Base-by-base conservation (phyloP, 2,329 filamentous ascomycete species). In the Talaromyces sp. region DNA sequence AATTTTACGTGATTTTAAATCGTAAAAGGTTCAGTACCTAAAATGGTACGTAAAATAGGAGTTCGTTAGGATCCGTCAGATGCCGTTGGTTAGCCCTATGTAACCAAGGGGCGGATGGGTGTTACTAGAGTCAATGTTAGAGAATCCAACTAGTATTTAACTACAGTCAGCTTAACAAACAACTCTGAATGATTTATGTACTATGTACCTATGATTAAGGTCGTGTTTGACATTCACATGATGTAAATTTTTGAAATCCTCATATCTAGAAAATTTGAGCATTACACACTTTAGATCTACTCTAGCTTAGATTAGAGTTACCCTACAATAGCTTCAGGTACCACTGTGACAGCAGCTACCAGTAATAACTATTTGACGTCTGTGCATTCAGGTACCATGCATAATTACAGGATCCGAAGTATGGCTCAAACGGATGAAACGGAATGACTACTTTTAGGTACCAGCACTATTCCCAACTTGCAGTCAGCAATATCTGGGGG, bases 401-500 rank as follows among this genome's bases (percentile, higher is more conserved):
- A 56, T 7, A 11, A 37, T 22, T 56, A 19, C 10, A 56, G 39
- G 9, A 37, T 22, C 25, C 10, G 17, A 56, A 56, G 5, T 15
- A n/a, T 56, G 33, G 10, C 27, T 37, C 33, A 15, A 56, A 15
- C n/a, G 33, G 52, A 39, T 39, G 33, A 56, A 56, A 25, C 33
- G 52, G 33, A 56, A 13, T 22, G 52, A 22, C 33, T 39, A 33
- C 31, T 25, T 10, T 25, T 52, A 33, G 22, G 33, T 37, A 15
- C 35, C 22, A 43, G 35, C n/a, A 41, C 33, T 43, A 27, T 35
- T 15, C 13, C 22, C 27, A 58, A 45, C 27, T 35, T 13, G 45
- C 9, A 59, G 62, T 64, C 62, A 64, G 62, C 62, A 64, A 57
- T 41, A 47, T 33, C 52, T 59, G 62, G 62, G 62, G 62, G 62